Percentiles rank a stretch among this genome's conserved stretches.
Conservation (phyloP, 1,139 yeast genomes). For the Keqinozyma sinolaborantium region DNA sequence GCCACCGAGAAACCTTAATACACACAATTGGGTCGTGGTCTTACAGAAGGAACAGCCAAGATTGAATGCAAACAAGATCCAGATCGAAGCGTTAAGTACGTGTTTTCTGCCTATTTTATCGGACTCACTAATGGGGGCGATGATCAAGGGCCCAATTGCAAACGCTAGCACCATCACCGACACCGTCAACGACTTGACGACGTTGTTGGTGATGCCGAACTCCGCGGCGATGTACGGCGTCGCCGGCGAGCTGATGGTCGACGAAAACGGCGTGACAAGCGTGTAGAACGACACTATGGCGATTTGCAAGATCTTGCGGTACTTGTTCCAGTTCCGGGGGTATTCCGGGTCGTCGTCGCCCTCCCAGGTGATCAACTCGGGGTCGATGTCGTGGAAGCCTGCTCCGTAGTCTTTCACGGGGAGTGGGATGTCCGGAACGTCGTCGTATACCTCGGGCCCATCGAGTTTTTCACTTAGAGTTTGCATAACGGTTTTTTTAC, state of each 20-base stretch:
- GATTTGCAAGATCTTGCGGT: constrained; percentile 41
- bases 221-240: constrained; percentile 40
- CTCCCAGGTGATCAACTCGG: constrained; percentile 66
- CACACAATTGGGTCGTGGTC: constrained; percentile 51
- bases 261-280: constrained; percentile 55
- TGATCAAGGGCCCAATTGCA: constrained; percentile 58
- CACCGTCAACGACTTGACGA: constrained; percentile 47
- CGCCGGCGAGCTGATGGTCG: constrained; percentile 61
- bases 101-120: constrained; percentile 47
- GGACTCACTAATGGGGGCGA: constrained; percentile 60
- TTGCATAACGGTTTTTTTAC: constrained; percentile 33
- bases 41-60: constrained; percentile 56
- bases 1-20: constrained; percentile 61
- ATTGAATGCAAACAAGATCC: constrained; percentile 50
- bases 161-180: constrained; percentile 60
- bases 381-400: constrained; percentile 51
- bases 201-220: constrained; percentile 33
- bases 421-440: constrained; percentile 31
- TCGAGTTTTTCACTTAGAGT: constrained; percentile 18
- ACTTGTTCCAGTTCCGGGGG: constrained; percentile 57
- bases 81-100: constrained; percentile 48
- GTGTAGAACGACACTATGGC: constrained; percentile 51
- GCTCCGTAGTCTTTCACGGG: constrained; percentile 46
- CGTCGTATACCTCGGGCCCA: constrained; percentile 16
- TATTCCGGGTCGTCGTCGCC: constrained; percentile 55